Evolutionary conservation across 306 rosid species (phyloP).

Genomic region (Dalbergia cochinchinensis): DNA sequence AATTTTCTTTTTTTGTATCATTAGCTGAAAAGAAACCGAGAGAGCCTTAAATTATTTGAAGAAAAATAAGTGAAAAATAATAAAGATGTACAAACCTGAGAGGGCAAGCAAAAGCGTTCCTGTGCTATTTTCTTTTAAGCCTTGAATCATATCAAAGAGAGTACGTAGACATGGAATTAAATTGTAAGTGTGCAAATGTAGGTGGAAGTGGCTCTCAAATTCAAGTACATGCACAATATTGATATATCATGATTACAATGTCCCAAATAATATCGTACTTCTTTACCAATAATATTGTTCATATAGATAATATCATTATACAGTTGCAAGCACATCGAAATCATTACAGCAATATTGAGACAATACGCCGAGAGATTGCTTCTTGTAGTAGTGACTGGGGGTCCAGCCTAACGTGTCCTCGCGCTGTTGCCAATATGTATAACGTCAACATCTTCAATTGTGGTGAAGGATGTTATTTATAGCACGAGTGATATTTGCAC

Average conservation of each 20-base stretch:
- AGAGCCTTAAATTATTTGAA: not conserved
- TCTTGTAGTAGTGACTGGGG: not conserved
- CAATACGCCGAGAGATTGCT: slow-evolving; percentile 1
- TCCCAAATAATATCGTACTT: not conserved
- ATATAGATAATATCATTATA: not conserved
- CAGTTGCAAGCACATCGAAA: slow-evolving; percentile 10
- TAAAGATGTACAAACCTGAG: not conserved
- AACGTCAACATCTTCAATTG: not conserved
- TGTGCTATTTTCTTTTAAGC: not conserved
- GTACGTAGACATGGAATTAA: slow-evolving; percentile 18
- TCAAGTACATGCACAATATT: slow-evolving; percentile 30
- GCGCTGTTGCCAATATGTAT: not conserved
- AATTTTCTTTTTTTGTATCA: no score
- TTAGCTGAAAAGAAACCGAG: not conserved
- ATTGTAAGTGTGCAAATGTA: slow-evolving; percentile 18
- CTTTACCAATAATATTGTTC: not conserved
- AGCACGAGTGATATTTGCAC: no score
- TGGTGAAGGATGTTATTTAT: not conserved
- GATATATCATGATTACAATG: slow-evolving; percentile 1
- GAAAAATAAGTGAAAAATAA: not conserved
- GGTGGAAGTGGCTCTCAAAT: slow-evolving; percentile 42
- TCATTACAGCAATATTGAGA: slow-evolving; percentile 1
- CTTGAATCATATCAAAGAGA: not conserved
- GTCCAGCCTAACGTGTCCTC: slow-evolving; percentile 35
- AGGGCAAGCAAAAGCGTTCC: not conserved